Base-by-base conservation (phyloP, 2,329 filamentous ascomycete species). In the Nakataea oryzae region DNA sequence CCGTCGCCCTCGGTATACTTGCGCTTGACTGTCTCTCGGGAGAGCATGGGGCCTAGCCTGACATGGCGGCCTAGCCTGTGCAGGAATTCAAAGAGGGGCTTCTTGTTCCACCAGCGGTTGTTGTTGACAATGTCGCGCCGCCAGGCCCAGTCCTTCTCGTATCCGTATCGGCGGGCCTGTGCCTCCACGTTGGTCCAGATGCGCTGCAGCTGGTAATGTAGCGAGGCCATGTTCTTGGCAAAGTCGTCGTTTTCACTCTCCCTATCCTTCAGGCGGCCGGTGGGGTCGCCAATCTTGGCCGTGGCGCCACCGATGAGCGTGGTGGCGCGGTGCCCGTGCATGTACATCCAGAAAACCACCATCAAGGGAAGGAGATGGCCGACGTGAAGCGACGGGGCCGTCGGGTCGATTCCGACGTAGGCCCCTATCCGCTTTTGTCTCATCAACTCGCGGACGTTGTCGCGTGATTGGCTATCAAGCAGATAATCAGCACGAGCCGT, bases 1-100 rank as follows among this genome's bases (percentile, higher is more conserved):
- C 95, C 96, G 66, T 95, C 90, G 50, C 91, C 91, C 61, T 86
- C 86, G n/a, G 83, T 82, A 79, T 97, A 82, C 70, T 92, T 91
- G 63, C 86, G 87, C 74, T 91, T 95, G n/a, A 61, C 59, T 24
- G 90, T 95, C 65, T 97, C 93, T 69, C 91, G 86, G 61, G 87
- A 86, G 63, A 99, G 80, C 90, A 99, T 92, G 3, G 92, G 83
- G 1, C 93, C 92, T 60, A 99, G 76, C 63, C 93, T 82, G 71
- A 91, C 85, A 57, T 86, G 82, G 34, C 81, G 82, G 3, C 92
- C 95, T 32, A 97, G 77, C 62, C 87, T 81, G 70, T 84, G 83
- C 67, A 96, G 78, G 60, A 97, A 83, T 57, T 96, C 89, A 59
- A 91, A 78, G 57, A 96, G 79, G 1, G 86, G 80, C 56, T 90